Conservation (phyloP, 2,329 filamentous ascomycete species). For the Fusarium longipes region DNA sequence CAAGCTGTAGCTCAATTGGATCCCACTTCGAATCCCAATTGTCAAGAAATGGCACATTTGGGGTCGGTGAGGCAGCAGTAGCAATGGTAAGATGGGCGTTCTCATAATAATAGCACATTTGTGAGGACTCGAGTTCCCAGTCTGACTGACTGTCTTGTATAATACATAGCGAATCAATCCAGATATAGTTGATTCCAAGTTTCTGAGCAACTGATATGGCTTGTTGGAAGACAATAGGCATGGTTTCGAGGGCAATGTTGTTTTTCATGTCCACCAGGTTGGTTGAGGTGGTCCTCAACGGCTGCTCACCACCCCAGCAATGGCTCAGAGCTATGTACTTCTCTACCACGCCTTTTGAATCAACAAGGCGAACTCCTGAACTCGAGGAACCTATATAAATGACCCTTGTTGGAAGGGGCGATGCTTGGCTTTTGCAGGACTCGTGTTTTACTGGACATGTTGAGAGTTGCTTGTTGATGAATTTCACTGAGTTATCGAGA, state of each 20-base stretch:
- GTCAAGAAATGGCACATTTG: neutral
- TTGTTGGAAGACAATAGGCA: neutral
- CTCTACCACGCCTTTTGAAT: no score
- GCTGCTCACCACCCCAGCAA: neutral
- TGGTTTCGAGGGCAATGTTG: fast-evolving
- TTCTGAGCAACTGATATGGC: fast-evolving
- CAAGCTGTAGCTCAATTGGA: neutral
- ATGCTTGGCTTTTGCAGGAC: no score
- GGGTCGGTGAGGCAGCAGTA: neutral
- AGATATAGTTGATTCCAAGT: neutral
- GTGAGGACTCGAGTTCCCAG: neutral
- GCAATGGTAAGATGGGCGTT: neutral
- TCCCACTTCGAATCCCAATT: neutral
- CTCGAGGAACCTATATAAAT: no score
- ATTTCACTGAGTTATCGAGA: no score
- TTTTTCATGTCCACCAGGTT: neutral
- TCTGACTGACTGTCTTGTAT: neutral
- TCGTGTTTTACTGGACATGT: no score
- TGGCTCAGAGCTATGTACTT: neutral
- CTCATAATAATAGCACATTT: neutral
- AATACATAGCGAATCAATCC: neutral
- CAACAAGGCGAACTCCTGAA: no score
- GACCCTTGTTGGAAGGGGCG: no score
- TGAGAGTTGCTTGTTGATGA: no score
- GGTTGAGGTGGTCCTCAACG: fast-evolving